Conservation (phyloP, 129 eudicot genomes). For the Pittosporum tobira region DNA sequence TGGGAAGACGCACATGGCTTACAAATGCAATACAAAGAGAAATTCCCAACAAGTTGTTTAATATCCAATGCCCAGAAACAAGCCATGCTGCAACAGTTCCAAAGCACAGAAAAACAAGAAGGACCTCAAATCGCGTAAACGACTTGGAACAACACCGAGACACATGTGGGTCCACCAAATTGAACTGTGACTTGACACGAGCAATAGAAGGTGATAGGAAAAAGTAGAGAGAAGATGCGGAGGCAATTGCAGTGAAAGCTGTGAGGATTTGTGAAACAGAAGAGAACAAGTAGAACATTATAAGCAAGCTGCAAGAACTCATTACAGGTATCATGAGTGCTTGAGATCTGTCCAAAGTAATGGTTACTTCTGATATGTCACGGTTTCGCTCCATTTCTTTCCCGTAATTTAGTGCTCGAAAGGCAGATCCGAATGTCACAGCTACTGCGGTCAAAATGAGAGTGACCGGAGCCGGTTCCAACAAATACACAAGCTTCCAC, state of each 20-base stretch:
- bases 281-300: conserved; percentile 92
- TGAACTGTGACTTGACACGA: conserved; percentile 49
- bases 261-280: conserved; percentile 95
- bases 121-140: conserved; percentile 62
- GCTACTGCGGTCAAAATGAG: conserved; percentile 80
- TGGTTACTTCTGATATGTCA: conserved; percentile 79
- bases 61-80: conserved; percentile 79
- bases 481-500: conserved; percentile 72
- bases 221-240: conserved; percentile 67
- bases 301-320: conserved; percentile 86
- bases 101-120: conserved; percentile 47
- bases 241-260: conserved; percentile 76
- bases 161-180: conserved; percentile 63
- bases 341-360: conserved; percentile 85
- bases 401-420: conserved; percentile 71
- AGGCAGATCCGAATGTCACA: conserved; percentile 76
- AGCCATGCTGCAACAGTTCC: conserved; percentile 70
- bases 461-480: conserved; percentile 87
- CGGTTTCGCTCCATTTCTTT: conserved; percentile 94
- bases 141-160: conserved; percentile 75
- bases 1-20: conserved; percentile 96
- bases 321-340: conserved; percentile 92
- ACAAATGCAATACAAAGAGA: conserved; percentile 96
- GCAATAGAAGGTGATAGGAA: conserved; percentile 60
- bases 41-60: conserved; percentile 87